Evolutionary conservation across 805 yeast genomes (phyloP), one percentile per base, ranked within the genome.

Genomic region (Candida vartiovaarae): DNA sequence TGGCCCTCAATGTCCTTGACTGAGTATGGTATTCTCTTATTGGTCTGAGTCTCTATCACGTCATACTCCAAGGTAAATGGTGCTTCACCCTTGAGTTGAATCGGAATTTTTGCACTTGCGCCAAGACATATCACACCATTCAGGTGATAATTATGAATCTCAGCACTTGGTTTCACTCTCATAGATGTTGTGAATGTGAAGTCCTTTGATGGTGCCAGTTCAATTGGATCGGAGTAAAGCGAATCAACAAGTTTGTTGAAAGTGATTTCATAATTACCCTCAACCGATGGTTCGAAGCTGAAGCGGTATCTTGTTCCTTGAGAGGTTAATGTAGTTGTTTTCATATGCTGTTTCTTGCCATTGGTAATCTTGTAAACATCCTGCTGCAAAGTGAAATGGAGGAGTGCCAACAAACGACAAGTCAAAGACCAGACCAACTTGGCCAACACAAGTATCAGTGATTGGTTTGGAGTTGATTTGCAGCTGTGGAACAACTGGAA

Each of bases 401-500:
- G 95, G 84, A 28, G 80, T 76, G 15, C 99, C 98, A 5, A 74
- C 66, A 41, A 83, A 69, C 1, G 72, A 63, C 45, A 90, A 70
- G 40, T 82, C 85, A 48, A 87, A 88, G 30, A 73, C 70, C 46
- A 89, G 78, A 0, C 97, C 99, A 7, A 88, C 81, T 37, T 89
- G 87, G 0, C 99, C 99, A 29, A 93, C 84, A 66, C 99, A 93
- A 39, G 83, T 77, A 55, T 91, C 98, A 26, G 78, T 69, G 3
- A 91, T 78, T 3, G 91, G 66, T 8, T 61, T 60, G 3, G 72
- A 62, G 27, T 53, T 58, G 11, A 76, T 71, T 3, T 59, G 51
- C 25, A 79, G 47, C 24, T 65, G 56, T 8, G 84, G 82, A 32
- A 73, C 72, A 4, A 80, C 73, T 5, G 84, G 82, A 31, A 66